Percentiles rank a stretch among this genome's conserved stretches.
These are phyloP conservation scores for Leptographium lundbergii DNA, from an alignment of 2,329 filamentous ascomycete species.

Conservation along the genomic window DNA sequence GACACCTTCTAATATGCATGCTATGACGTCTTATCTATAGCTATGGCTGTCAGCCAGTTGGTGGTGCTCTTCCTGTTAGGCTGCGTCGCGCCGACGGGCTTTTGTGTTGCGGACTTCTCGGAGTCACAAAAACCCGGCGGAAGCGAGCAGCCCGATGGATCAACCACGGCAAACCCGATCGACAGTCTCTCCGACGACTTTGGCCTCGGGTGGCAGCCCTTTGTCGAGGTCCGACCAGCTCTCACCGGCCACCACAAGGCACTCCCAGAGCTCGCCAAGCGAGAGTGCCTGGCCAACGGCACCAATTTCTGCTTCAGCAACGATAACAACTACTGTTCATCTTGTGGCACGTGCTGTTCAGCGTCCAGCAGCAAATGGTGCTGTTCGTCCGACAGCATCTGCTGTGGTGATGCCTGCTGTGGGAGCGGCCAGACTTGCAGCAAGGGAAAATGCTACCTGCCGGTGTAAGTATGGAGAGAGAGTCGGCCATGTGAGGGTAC, in stretches of 20 bases:
- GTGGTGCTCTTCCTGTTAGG: conserved; percentile 5
- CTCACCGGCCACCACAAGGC: conserved; percentile 9
- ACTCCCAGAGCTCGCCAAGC: conserved; percentile 6
- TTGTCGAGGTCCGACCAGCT: conserved; percentile 11
- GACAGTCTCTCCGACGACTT: neutral
- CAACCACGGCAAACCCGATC: neutral
- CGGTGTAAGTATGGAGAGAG: neutral
- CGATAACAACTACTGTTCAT: conserved; percentile 15
- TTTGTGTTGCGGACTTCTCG: neutral
- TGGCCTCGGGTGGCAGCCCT: conserved; percentile 6
- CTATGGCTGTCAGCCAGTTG: conserved; percentile 8
- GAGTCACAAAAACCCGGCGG: neutral
- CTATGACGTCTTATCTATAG: conserved; percentile 7
- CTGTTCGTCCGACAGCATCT: conserved; percentile 16
- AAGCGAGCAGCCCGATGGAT: neutral
- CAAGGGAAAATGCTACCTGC: conserved; percentile 15
- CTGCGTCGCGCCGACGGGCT: neutral
- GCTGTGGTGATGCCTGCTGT: conserved; percentile 21
- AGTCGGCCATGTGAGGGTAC: neutral
- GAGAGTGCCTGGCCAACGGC: conserved; percentile 20
- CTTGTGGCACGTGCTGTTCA: conserved; percentile 18
- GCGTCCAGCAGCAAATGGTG: conserved; percentile 13
- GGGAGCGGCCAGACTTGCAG: conserved; percentile 17
- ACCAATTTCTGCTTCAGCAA: conserved; percentile 22
- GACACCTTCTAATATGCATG: neutral